Evolutionary conservation across 106 monocot species (phyloP).

Genomic region (Apostasia ramifera): DNA sequence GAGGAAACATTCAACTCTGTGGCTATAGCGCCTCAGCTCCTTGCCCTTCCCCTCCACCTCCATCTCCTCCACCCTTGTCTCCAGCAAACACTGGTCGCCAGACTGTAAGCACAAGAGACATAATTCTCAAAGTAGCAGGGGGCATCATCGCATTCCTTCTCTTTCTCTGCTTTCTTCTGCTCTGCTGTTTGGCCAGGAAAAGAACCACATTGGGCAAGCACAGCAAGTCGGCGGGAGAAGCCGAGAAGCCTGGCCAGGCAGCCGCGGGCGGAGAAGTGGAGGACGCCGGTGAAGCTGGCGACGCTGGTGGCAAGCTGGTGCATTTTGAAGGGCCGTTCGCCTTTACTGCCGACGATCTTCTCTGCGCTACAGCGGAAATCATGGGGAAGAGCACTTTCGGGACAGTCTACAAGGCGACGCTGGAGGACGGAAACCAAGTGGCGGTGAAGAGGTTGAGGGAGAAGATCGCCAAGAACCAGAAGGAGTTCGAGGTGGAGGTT

Average conservation of each 20-base stretch:
- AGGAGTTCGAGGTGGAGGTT: conserved; percentile 52
- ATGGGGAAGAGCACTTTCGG: conserved; percentile 95
- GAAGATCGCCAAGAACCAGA: conserved; percentile 50
- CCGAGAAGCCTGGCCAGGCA: conserved; percentile 14
- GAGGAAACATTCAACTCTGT: conserved; percentile 72
- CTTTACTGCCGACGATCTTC: conserved; percentile 84
- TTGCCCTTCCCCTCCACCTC: conserved; percentile 20
- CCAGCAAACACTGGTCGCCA: conserved; percentile 6
- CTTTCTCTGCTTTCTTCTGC: conserved; percentile 43
- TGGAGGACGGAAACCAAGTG: conserved; percentile 50
- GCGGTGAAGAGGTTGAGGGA: conserved; percentile 61
- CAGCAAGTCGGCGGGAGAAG: neutral
- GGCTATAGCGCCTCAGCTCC: conserved; percentile 41
- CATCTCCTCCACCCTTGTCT: neutral
- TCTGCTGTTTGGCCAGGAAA: conserved; percentile 45
- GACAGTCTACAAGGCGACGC: conserved; percentile 75
- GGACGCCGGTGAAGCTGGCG: conserved; percentile 35
- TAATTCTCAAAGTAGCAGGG: conserved; percentile 49
- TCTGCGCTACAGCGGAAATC: conserved; percentile 95
- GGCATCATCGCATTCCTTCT: conserved; percentile 36
- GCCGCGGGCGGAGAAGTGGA: conserved; percentile 11
- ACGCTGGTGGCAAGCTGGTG: conserved; percentile 70
- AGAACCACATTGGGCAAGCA: conserved; percentile 6
- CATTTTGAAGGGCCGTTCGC: conserved; percentile 74
- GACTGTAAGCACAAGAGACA: conserved; percentile 43